Percentiles rank a stretch among this genome's conserved stretches.
These are phyloP conservation scores for thale cress (Arabidopsis thaliana) DNA, from an alignment of 345 rosid species.

Conservation along the genomic window TAIR10.1 NC_003071.7:8982001-8982500, in stretches of 20 bases:
- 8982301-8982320: constrained; percentile 69
- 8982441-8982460: constrained; percentile 34
- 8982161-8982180: constrained; percentile 27
- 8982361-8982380: constrained; percentile 39
- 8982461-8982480: constrained; percentile 65
- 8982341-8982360: constrained; percentile 59
- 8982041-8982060: constrained; percentile 23
- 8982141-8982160: constrained; percentile 13
- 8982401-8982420: constrained; percentile 48
- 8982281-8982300: constrained; percentile 46
- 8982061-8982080: constrained; percentile 34
- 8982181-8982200: constrained; percentile 33
- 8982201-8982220: constrained; percentile 40
- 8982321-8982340: constrained; percentile 69
- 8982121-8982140: constrained; percentile 27
- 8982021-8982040: constrained; percentile 13
- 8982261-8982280: constrained; percentile 40
- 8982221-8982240: constrained; percentile 31
- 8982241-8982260: constrained; percentile 53
- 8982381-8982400: constrained; percentile 40
- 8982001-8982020: constrained; percentile 1
- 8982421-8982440: constrained; percentile 47
- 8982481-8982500: constrained; percentile 68
- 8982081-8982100: constrained; percentile 9
- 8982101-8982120: constrained; percentile 18